Base-by-base conservation (phyloP, 495 filamentous ascomycete species). In the Chaetomium cochliodes region DNA sequence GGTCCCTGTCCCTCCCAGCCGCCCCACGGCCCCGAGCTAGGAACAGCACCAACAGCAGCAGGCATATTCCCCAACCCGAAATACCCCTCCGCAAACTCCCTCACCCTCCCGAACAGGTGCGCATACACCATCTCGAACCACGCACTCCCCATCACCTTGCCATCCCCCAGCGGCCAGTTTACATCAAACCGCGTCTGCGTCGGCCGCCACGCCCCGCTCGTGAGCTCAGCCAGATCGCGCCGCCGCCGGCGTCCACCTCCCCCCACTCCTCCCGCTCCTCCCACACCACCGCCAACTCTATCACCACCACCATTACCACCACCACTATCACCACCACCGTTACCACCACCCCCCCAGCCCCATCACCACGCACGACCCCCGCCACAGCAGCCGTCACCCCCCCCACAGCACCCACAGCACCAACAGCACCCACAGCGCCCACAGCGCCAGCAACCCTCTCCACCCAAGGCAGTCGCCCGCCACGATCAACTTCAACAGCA, bases 111-210 rank as follows among this genome's bases (percentile, higher is more conserved):
- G 41, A 57, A 69, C 49, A 73, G 16, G 20, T 66, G 46, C 16
- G 3, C n/a, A 41, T 68, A 71, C 7, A 65, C n/a, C n/a, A 37
- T 60, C 58, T 68, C 66, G 30, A 39, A 73, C 69, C 71, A 73
- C 3, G 63, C 60, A 2, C 18, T 28, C 22, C 26, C 33, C 9
- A 64, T 8, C 58, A 67, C 71, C 28, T 30, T 30, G 7, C 16
- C 47, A 0, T 25, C 37, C 18, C 44, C 44, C 44, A 18, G 0
- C 44, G 56, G 54, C 62, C 67, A 67, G 18, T 26, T 5, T 23
- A 12, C 58, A 0, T 54, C 30, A 46, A 70, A 64, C n/a, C 62
- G 25, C 47, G 65, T 22, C 62, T 60, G 63, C 42, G 59, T 58
- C 26, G 71, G 71, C 30, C 64, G 20, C 69, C 69, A 71, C 8